A percentile compares a stretch with the other conserved stretches of the same genome.
Conservation (phyloP, 306 rosid species). For the Gleditsia sinensis region DNA sequence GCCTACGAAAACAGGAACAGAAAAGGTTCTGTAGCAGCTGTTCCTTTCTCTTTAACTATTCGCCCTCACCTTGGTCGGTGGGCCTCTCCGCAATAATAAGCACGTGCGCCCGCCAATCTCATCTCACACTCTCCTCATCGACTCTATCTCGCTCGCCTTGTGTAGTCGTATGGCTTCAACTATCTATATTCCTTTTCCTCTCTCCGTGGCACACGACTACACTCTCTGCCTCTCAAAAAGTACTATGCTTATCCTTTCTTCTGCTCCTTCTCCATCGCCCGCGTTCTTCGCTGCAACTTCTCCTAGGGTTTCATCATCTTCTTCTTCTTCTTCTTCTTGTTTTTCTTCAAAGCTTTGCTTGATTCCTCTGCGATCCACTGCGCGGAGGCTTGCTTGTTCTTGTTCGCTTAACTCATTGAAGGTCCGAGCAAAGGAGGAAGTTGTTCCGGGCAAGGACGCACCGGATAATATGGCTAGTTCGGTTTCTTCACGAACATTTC, state of each 20-base stretch:
- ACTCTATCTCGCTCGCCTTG: background rate
- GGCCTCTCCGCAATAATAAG: constrained; percentile 1
- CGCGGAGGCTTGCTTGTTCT: background rate
- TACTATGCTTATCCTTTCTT: constrained; percentile 35
- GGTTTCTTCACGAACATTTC: constrained; percentile 47
- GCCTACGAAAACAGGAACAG: too few relatives aligned
- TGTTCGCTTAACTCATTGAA: constrained; percentile 30
- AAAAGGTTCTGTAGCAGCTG: background rate
- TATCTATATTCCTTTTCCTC: constrained; percentile 32
- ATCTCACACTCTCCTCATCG: background rate
- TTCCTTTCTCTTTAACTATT: background rate
- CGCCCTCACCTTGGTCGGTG: constrained; percentile 8
- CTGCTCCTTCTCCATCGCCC: constrained; percentile 30
- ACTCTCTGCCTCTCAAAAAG: background rate
- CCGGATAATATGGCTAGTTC: constrained; percentile 29
- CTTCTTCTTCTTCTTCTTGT: background rate
- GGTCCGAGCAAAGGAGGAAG: constrained; percentile 13
- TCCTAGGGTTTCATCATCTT: constrained; percentile 35
- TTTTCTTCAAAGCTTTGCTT: background rate
- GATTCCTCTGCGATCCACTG: constrained; percentile 27
- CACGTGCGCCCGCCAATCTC: constrained; percentile 34
- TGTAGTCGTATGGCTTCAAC: background rate
- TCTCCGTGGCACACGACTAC: constrained; percentile 5
- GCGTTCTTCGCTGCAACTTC: constrained; percentile 35
- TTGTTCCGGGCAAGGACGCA: constrained; percentile 15